These are phyloP conservation scores for Stachybotrys echinatus DNA, from an alignment of 2,329 filamentous ascomycete species.

Conservation along the genomic window DNA sequence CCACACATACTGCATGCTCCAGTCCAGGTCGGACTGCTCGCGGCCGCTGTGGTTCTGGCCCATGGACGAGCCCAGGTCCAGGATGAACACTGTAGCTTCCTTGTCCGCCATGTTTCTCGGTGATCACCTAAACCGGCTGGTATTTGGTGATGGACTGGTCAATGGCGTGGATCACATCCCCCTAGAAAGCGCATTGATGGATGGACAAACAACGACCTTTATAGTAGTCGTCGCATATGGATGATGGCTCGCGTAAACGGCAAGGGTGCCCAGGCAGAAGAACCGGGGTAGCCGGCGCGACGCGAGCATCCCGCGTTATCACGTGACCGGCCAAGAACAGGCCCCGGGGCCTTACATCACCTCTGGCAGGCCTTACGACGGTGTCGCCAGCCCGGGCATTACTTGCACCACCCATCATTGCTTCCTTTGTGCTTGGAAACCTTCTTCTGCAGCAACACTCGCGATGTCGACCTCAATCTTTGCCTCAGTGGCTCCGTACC, in stretches of 20 bases:
- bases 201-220: too few relatives aligned
- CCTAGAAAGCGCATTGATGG: too few relatives aligned
- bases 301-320: slow-evolving; percentile 22
- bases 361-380: background rate
- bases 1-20: slow-evolving; percentile 88
- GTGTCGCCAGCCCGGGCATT: background rate
- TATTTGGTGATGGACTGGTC: slow-evolving; percentile 2
- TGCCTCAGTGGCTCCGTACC: slow-evolving; percentile 65
- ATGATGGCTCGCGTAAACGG: background rate
- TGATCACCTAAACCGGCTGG: too few relatives aligned
- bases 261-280: background rate
- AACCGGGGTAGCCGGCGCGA: background rate
- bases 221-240: too few relatives aligned
- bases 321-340: slow-evolving; percentile 18
- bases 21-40: slow-evolving; percentile 76
- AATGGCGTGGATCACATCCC: too few relatives aligned
- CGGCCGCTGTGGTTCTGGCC: slow-evolving; percentile 65
- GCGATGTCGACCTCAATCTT: slow-evolving; percentile 47
- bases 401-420: background rate
- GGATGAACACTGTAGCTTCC: slow-evolving; percentile 85
- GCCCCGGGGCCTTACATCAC: background rate
- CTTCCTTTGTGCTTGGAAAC: background rate
- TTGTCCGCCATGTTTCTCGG: slow-evolving; percentile 72
- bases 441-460: background rate
- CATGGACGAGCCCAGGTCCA: slow-evolving; percentile 89